Base-by-base conservation (phyloP, 2,329 filamentous ascomycete genomes). In the Arthrobotrys entomopaga region DNA sequence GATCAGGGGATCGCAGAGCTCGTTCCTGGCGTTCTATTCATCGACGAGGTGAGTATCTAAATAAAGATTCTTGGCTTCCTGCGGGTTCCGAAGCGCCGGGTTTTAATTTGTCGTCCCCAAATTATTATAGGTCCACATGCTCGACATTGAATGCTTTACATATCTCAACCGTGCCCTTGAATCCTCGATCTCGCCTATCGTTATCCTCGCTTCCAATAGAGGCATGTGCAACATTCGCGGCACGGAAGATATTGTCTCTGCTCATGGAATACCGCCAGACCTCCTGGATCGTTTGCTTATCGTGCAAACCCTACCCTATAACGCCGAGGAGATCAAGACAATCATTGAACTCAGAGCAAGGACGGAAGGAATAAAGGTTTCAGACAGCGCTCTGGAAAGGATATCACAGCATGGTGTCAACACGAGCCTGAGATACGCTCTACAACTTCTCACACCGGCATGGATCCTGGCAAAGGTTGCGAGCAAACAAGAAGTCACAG, bases 101-200 rank as follows among this genome's bases (percentile, higher is more conserved):
- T 49, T 69, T 58, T 69, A 56, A 75, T 64, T 20, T 40, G 48
- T 46, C 22, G 40, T 48, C 22, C 22, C 78, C 78, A 50, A 57
- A 10, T 70, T 61, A 78, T 70, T 77, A 65, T 79, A 96, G 93
- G 94, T 96, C 74, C 94, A 99, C 85, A 99, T 99, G 95, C 92
- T 99, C 79, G 95, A 99, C 82, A 91, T 99, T 78, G 95, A 99
- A 85, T 96, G 93, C 85, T 99, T 98, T 84, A 98, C 95, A 78
- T 99, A 97, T 83, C 89, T 99, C 80, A 98, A 98, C 86, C 91
- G 93, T 80, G 95, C 95, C n/a, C 87, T 99, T 78, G 95, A 99
- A 85, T 93, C 92, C 65, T 88, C 89, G 77, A 96, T 99, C 80
- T 94, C 94, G 1, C 95, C 95, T 69, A 97, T 99, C 80, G 95